These are phyloP conservation scores for Wallacemonas sp. DNA, from an alignment of 208 protist genomes.

Conservation along the genomic window DNA sequence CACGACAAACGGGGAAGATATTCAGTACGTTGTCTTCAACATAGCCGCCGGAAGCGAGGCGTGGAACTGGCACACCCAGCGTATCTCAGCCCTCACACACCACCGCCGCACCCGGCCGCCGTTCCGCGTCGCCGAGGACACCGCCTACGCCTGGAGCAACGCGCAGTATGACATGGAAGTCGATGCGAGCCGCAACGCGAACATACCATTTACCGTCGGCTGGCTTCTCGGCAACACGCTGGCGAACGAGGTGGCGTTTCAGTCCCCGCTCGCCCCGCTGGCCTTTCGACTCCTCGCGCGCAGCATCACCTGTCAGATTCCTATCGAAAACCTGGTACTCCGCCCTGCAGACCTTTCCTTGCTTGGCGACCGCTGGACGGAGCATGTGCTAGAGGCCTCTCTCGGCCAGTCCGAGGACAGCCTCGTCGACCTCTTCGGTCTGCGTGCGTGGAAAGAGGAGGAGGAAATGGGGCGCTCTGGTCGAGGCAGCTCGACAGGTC, in stretches of 20 bases:
- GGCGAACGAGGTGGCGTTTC: constrained; percentile 41
- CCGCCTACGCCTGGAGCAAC: constrained; percentile 42
- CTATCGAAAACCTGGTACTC: constrained; percentile 18
- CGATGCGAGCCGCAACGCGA: constrained; percentile 3
- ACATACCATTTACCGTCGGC: constrained; percentile 37
- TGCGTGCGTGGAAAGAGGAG: constrained; percentile 10
- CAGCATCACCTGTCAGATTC: constrained; percentile 25
- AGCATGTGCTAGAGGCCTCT: constrained; percentile 17
- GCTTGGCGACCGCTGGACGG: constrained; percentile 22
- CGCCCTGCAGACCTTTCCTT: constrained; percentile 34
- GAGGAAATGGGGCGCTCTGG: constrained; percentile 4
- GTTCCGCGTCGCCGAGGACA: constrained; percentile 6
- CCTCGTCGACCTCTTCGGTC: constrained; percentile 7
- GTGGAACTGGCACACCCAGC: neutral
- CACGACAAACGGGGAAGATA: constrained; percentile 5
- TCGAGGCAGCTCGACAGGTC: neutral
- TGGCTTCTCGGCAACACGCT: constrained; percentile 50
- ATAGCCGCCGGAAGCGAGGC: neutral
- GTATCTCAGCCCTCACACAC: constrained; percentile 23
- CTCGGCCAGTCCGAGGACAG: constrained; percentile 8
- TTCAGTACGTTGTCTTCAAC: constrained; percentile 15
- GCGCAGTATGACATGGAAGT: constrained; percentile 16
- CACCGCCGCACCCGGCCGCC: constrained; percentile 29
- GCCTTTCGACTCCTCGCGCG: constrained; percentile 46
- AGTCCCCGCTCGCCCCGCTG: constrained; percentile 48